Evolutionary conservation across 2,329 filamentous ascomycete genomes (phyloP), one percentile per base, ranked within the genome.

Genomic region (Furcasterigmium sp.): DNA sequence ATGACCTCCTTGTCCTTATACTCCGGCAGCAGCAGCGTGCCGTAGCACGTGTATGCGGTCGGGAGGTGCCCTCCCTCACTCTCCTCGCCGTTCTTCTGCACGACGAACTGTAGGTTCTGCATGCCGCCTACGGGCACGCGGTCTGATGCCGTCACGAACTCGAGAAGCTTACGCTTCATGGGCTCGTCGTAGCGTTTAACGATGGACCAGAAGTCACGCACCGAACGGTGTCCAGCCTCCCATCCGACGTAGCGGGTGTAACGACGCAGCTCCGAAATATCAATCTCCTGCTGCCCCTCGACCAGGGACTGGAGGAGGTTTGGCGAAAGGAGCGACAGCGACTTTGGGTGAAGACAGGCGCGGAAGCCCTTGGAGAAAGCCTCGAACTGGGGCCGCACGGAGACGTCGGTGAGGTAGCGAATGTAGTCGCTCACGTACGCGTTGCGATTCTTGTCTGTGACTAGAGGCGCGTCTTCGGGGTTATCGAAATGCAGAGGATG

Each of bases 61-160:
- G 93, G 93, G 53, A 98, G 56, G 49, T 78, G 76, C 0, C 74
- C 76, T 3, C 60, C 58, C 2, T 69, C 67, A 3, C 67, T 71
- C 7, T 73, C 67, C 43, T 82, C 73, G 14, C 87, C 82, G 57
- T 90, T 89, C 55, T 78, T 82, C 63, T 91, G 85, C 35, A 98
- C 76, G 13, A 87, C 79, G 62, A 97, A 97, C 56, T 86, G 82
- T 37, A 97, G 69, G 53, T 86, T 89, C 49, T 79, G 77, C 57
- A 91, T 81, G 3, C 93, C 93, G 17, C 87, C 90, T 0, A 95
- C 87, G 0, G 93, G 93, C 2, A 97, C 79, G 3, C 93, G 78
- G 57, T 96, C 91, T 54, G 84, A 91, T 1, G 91, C 91, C 13
- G 93, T 98, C 23, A 98, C 91, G 56, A 98, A 98, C 60, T 96